Base-by-base conservation (phyloP, 2,329 filamentous ascomycete genomes). In the Calonectria honghensis region DNA sequence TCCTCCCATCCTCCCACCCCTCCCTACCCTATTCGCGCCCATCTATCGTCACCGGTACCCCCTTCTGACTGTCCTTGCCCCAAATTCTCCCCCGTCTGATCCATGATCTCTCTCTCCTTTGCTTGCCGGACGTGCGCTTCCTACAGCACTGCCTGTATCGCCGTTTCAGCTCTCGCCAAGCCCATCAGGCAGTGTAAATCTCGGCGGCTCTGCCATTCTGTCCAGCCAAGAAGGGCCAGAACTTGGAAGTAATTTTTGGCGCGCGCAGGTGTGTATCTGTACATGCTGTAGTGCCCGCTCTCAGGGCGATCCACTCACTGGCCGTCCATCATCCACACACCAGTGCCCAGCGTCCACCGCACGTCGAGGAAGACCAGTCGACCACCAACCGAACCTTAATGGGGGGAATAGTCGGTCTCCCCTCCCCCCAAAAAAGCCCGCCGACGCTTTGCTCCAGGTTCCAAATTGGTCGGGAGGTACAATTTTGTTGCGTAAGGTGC, bases 201-300 rank as follows among this genome's bases (percentile, higher is more conserved):
- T 31, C 54, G 41, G 70, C 70, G 54, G 54, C 70, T 68, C 70
- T 72, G 41, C 45, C 41, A 48, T 29, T 41, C 51, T 27, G 66
- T 41, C 41, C n/a, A 65, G 27, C 39, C 61, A 31, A 16, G 39
- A 65, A 48, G 6, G 45, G 27, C 29, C 29, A 50, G 29, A 65
- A 35, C 27, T 24, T 14, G 41, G 61, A 48, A 35, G 27, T 65
- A 65, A 64, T 50, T 65, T 65, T 59, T 48, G 65, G 64, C 64
- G 64, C 32, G 59, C 7, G 61, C 18, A 39, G 61, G 31, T 50
- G 35, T 54, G 45, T 41, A 48, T 48, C n/a, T n/a, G 50, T 41
- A 51, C 64, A 37, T 73, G 31, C 65, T 68, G 66, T 70, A 70
- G 67, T 59, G 72, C 65, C 72, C 72, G 72, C 72, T 63, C 57